A percentile compares a stretch with the other conserved stretches of the same genome.
phyloP scores from a whole-genome alignment of 129 eudicot genomes.

The Helianthus tuberosus region DNA sequence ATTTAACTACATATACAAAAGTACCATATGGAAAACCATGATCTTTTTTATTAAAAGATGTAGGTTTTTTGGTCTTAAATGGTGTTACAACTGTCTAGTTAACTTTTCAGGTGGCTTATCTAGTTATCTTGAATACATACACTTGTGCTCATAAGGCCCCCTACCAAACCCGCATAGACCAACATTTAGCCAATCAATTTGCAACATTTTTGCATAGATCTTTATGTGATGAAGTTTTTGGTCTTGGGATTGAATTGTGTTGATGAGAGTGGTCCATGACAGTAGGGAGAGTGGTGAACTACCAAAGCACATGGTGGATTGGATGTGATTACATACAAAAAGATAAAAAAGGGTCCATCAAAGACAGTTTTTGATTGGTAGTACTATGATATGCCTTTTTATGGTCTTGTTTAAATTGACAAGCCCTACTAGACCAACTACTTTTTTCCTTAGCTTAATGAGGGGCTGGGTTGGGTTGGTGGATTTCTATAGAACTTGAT shows the following conservation, averaged over 20 bases:
- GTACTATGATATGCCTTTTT: slow-evolving; percentile 37
- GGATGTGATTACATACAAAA: slow-evolving; percentile 28
- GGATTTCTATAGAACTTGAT: slow-evolving; percentile 10
- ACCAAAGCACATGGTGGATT: slow-evolving; percentile 38
- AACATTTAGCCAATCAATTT: slow-evolving; percentile 16
- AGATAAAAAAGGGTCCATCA: slow-evolving; percentile 30
- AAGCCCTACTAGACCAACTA: slow-evolving; percentile 30
- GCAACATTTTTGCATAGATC: slow-evolving; percentile 8
- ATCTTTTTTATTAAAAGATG: slow-evolving; percentile 3
- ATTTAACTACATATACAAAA: slow-evolving; percentile 11
- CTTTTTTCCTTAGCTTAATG: slow-evolving; percentile 28
- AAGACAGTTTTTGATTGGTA: slow-evolving; percentile 20
- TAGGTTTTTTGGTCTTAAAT: slow-evolving; percentile 14
- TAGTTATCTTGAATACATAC: slow-evolving; percentile 8
- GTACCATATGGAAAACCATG: slow-evolving; percentile 6
- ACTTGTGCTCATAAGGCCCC: slow-evolving; percentile 30
- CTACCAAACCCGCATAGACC: slow-evolving; percentile 18
- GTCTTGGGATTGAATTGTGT: slow-evolving; percentile 22
- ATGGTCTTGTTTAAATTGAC: slow-evolving; percentile 26
- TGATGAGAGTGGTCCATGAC: slow-evolving; percentile 28
- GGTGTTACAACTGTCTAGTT: slow-evolving; percentile 17
- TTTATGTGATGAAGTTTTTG: slow-evolving; percentile 8
- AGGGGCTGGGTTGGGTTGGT: slow-evolving; percentile 27
- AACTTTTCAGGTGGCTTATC: slow-evolving; percentile 34
- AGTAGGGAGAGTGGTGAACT: slow-evolving; percentile 21